Evolutionary conservation across 2,329 filamentous ascomycete genomes (phyloP), one percentile per base, ranked within the genome.

Genomic region (Calonectria naviculata): DNA sequence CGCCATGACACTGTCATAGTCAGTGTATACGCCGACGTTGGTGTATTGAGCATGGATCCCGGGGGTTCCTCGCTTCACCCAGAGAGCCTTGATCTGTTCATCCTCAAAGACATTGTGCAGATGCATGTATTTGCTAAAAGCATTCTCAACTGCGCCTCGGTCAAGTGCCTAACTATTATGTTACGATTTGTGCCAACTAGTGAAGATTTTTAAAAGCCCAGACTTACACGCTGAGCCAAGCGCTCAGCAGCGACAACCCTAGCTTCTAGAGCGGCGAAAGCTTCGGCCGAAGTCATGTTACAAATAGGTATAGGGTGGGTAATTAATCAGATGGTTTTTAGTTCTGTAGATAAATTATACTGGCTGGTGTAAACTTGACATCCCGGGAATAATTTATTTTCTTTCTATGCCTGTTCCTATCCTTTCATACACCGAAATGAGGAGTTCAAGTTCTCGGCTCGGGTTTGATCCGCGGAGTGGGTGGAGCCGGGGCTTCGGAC

Each of bases 1-100:
- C 5, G 52, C 64, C 64, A 67, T 67, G 52, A 67, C 64, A 15
- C 64, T 67, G 21, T 67, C 52, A 24, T 60, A 67, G 31, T 66
- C 64, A 5, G 64, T 66, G 41, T 66, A 60, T 12, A 66, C 41
- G 41, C 64, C 64, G 13, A 66, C 64, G 10, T 60, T 67, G 29
- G 64, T 67, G 41, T 67, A 49, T 10, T 60, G 52, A 21, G 64
- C 64, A 28, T 60, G 52, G 17, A 67, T 67, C 24, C 64, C 64
- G 2, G 52, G 19, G 26, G 64, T 60, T 24, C 64, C 64, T 36
- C 47, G 42, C 41, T 67, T 60, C 6, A 67, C 52, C 64, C 52
- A 67, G 6, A 49, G 64, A 17, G 52, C 28, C 29, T 67, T 67
- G 52, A 67, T 67, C 52, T 67, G 41, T 10, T 67, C 64, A 13